Percentiles rank a stretch among this genome's conserved stretches.
phyloP scores from a whole-genome alignment of 2,329 filamentous ascomycete genomes.

The Xylariaceae sp. region DNA sequence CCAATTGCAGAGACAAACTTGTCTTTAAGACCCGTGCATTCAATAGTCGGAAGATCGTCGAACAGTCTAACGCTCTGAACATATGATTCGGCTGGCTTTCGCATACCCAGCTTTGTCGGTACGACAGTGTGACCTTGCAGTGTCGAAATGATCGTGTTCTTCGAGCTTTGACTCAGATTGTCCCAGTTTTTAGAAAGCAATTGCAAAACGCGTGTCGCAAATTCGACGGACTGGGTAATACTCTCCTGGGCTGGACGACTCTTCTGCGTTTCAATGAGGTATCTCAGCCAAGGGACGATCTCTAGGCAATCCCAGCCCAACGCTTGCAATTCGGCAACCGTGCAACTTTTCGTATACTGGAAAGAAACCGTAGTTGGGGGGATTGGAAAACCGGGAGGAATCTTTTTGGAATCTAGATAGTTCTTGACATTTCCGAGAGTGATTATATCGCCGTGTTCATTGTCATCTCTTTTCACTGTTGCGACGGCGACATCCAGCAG shows the following conservation, averaged over 20 bases:
- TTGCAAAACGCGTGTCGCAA: conserved; percentile 71
- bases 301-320: conserved; percentile 85
- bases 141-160: conserved; percentile 58
- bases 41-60: conserved; percentile 82
- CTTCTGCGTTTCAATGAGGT: conserved; percentile 65
- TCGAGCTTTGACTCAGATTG: conserved; percentile 62
- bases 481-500: conserved; percentile 80
- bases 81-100: conserved; percentile 77
- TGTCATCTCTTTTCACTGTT: conserved; percentile 54
- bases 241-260: conserved; percentile 60
- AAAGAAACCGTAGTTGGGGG: conserved; percentile 81
- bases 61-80: conserved; percentile 93
- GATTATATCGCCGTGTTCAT: conserved; percentile 65
- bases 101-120: conserved; percentile 89
- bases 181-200: conserved; percentile 92
- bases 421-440: conserved; percentile 70
- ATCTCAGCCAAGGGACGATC: conserved; percentile 79
- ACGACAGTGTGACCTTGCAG: conserved; percentile 70
- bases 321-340: conserved; percentile 64
- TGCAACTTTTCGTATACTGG: conserved; percentile 70
- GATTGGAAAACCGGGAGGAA: conserved; percentile 75
- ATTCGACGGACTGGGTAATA: conserved; percentile 66
- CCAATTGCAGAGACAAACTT: conserved; percentile 81
- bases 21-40: conserved; percentile 78
- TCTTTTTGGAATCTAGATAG: conserved; percentile 72